A percentile compares a stretch with the other conserved stretches of the same genome.
phyloP scores from a whole-genome alignment of 306 rosid genomes.

The Vachellia collinsii region DNA sequence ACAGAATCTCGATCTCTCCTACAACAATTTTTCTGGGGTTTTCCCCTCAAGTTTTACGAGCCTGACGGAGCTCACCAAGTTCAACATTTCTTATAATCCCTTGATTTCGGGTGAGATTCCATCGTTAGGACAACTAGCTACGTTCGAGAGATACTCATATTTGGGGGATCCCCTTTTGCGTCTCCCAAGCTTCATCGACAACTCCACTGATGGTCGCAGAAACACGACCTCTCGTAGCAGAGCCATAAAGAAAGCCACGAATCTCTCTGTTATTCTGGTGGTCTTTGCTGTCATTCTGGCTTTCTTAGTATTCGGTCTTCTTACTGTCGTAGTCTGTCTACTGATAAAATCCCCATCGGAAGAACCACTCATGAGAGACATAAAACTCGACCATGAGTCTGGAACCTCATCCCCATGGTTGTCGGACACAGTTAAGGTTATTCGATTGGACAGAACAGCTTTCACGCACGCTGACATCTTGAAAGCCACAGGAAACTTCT shows the following conservation, averaged over 20 bases:
- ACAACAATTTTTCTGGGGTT: slow-evolving; percentile 75
- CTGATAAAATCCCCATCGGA: slow-evolving; percentile 50
- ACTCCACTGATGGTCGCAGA: slow-evolving; percentile 16
- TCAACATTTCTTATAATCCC: slow-evolving; percentile 90
- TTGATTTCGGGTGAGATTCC: slow-evolving; percentile 64
- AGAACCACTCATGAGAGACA: slow-evolving; percentile 49
- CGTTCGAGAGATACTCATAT: slow-evolving; percentile 70
- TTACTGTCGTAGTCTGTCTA: slow-evolving; percentile 53
- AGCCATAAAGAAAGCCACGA: slow-evolving; percentile 32
- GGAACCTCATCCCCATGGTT: slow-evolving; percentile 67
- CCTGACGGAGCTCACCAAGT: slow-evolving; percentile 72
- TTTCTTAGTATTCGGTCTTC: slow-evolving; percentile 54
- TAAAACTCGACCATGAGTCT: slow-evolving; percentile 56
- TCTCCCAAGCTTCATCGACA: slow-evolving; percentile 60
- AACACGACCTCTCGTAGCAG: slow-evolving; percentile 13
- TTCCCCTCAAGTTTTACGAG: slow-evolving; percentile 72
- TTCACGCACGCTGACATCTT: slow-evolving; percentile 84
- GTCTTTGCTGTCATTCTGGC: slow-evolving; percentile 48
- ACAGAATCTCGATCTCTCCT: slow-evolving; percentile 78
- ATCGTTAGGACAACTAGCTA: slow-evolving; percentile 63
- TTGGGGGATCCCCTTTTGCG: slow-evolving; percentile 65
- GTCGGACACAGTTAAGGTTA: slow-evolving; percentile 69
- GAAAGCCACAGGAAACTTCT: slow-evolving; percentile 76
- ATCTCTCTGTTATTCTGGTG: slow-evolving; percentile 45
- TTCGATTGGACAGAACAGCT: slow-evolving; percentile 77